phyloP scores from a whole-genome alignment of 73 alveolate genomes.

The Paramecium primaurelia region DNA sequence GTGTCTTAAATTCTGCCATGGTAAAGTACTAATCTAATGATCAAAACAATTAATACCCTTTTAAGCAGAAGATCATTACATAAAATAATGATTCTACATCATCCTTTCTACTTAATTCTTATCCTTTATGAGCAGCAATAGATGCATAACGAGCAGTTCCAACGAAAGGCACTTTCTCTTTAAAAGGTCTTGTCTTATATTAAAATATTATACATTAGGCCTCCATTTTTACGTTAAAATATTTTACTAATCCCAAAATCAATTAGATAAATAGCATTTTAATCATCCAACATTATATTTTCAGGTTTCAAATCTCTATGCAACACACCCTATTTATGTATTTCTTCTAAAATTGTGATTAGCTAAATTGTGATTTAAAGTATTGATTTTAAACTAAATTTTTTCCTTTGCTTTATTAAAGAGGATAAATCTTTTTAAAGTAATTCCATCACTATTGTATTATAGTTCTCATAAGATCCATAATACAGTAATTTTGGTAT shows the following conservation, averaged over 20 bases:
- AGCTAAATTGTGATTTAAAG: constrained; percentile 20
- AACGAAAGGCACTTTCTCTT: constrained; percentile 52
- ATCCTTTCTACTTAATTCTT: constrained; percentile 83
- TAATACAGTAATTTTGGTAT: constrained; percentile 42
- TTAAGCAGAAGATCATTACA: constrained; percentile 70
- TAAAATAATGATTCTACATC: constrained; percentile 79
- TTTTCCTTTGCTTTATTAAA: constrained; percentile 26
- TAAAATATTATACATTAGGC: neutral
- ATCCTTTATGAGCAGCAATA: constrained; percentile 77
- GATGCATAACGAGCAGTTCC: constrained; percentile 80
- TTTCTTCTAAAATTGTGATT: constrained; percentile 1
- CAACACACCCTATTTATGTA: neutral
- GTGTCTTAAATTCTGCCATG: constrained; percentile 94
- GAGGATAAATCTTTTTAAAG: constrained; percentile 46
- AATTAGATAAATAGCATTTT: constrained; percentile 63
- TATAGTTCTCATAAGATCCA: constrained; percentile 40
- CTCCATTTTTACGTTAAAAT: constrained; percentile 60
- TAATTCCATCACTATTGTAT: constrained; percentile 37
- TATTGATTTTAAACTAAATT: constrained; percentile 46
- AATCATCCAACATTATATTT: neutral
- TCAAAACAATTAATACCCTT: constrained; percentile 38
- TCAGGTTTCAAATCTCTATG: constrained; percentile 46
- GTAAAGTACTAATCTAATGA: constrained; percentile 61
- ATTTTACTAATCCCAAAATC: constrained; percentile 96
- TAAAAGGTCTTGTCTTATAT: neutral